Percentiles rank a stretch among this genome's conserved stretches.
Evolutionary conservation across 108 stramenopile genomes (phyloP).

Genomic region (Fragilariopsis cylindrus): DNA sequence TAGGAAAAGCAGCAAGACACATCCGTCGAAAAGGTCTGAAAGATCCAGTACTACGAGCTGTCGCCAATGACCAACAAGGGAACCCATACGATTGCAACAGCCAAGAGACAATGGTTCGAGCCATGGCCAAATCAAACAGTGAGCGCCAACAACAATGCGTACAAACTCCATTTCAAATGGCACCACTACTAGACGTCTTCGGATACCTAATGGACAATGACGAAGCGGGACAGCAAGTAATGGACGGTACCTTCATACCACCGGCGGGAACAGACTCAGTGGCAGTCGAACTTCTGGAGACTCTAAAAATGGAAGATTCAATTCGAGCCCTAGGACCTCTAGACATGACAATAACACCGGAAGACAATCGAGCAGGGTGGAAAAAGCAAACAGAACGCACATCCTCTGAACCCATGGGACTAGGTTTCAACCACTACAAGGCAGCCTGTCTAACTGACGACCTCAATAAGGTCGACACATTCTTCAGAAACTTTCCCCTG

Average conservation of each 20-base stretch:
- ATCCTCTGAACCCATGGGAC: background rate
- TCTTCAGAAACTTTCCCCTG: background rate
- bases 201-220: background rate
- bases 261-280: too few relatives aligned
- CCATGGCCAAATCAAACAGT: background rate
- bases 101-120: background rate
- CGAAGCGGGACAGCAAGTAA: background rate
- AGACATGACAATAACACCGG: too few relatives aligned
- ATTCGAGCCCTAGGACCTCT: too few relatives aligned
- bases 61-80: background rate
- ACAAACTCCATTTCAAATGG: background rate
- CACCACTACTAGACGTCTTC: background rate
- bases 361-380: background rate
- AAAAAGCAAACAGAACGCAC: constrained; percentile 9
- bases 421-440: constrained; percentile 17
- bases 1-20: constrained; percentile 1
- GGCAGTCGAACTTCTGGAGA: too few relatives aligned
- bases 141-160: background rate
- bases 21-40: background rate
- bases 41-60: background rate
- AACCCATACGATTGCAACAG: background rate
- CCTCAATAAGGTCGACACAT: background rate
- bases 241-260: too few relatives aligned
- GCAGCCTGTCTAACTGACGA: background rate
- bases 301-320: too few relatives aligned